Evolutionary conservation across 495 filamentous ascomycete species (phyloP).

Genomic region (Aspergillus taichungensis): DNA sequence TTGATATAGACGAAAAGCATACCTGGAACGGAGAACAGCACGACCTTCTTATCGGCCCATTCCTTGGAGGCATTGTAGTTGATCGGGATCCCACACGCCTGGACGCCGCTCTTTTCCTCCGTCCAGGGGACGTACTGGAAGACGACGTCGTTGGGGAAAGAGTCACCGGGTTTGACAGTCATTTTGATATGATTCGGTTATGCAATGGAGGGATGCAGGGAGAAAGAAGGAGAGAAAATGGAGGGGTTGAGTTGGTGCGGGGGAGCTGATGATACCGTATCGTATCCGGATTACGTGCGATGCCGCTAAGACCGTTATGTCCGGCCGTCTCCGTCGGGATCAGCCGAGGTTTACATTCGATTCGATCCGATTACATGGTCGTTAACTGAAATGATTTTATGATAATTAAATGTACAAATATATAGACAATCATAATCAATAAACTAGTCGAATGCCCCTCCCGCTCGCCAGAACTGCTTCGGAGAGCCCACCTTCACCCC

Average conservation of each 20-base stretch:
- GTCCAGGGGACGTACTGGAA: slow-evolving; percentile 64
- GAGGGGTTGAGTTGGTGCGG: neutral
- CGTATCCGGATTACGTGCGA: neutral
- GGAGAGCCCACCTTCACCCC: slow-evolving; percentile 49
- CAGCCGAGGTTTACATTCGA: neutral
- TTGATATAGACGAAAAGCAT: slow-evolving; percentile 3
- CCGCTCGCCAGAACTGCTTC: slow-evolving; percentile 38
- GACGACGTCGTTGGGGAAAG: slow-evolving; percentile 66
- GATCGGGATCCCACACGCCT: slow-evolving; percentile 65
- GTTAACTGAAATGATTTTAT: too few species aligned
- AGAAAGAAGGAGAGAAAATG: neutral
- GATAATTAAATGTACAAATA: too few species aligned
- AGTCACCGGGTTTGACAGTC: slow-evolving; percentile 61
- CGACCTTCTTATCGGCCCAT: slow-evolving; percentile 79
- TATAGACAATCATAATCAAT: neutral
- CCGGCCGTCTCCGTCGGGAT: neutral
- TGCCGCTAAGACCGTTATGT: neutral
- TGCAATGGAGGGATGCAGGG: neutral
- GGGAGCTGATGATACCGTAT: neutral
- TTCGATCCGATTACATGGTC: too few species aligned
- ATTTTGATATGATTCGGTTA: neutral
- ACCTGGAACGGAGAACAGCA: slow-evolving; percentile 82
- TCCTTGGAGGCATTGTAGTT: slow-evolving; percentile 77
- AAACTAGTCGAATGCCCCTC: neutral
- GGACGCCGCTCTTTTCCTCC: slow-evolving; percentile 54